Evolutionary conservation across 1,284 basidiomycete species (phyloP), one percentile per base, ranked within the genome.

Genomic region (Tetrapyrgos nigripes): DNA sequence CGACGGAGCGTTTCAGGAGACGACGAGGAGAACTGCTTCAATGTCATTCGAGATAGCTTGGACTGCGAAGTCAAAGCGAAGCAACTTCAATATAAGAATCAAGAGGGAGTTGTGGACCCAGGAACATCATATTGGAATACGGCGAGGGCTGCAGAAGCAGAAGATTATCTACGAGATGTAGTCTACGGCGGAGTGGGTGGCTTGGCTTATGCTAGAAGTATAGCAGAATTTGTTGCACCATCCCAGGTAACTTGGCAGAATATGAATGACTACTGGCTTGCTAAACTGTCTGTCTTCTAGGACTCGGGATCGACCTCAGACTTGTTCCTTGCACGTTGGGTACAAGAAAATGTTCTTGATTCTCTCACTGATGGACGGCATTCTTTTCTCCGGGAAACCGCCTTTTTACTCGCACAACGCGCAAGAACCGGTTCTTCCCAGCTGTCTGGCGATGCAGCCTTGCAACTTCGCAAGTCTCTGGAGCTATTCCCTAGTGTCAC

Each of bases 121-220:
- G 33, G 48, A 21, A 63, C 70, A 14, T 69, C 71, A 4, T 86
- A 86, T 63, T 91, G 82, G 81, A 80, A 71, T 28, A 66, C 73
- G 13, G 75, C 74, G 55, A 73, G 76, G 6, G 83, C 81, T 9
- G 69, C 68, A n/a, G 78, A 81, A 19, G 88, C 83, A 1, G 86
- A 89, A 70, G 79, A 78, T 26, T 90, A 88, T 66, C 55, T 92
- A 17, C 73, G 81, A 28, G 88, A 91, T 66, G 68, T 91, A 8
- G 89, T 92, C 0, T 92, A 92, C 65, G 91, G 91, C 0, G 89
- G 91, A 35, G 76, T 83, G 0, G 88, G 89, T 59, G 91, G 90
- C 1, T 73, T 86, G 26, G 89, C 90, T 5, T 92, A 92, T 69
- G 79, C 88, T 50, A 77, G 87, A 59, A 92, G 91, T 68, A 66